These are phyloP conservation scores for Saturnispora silvae DNA, from an alignment of 805 yeast genomes.

Conservation along the genomic window DNA sequence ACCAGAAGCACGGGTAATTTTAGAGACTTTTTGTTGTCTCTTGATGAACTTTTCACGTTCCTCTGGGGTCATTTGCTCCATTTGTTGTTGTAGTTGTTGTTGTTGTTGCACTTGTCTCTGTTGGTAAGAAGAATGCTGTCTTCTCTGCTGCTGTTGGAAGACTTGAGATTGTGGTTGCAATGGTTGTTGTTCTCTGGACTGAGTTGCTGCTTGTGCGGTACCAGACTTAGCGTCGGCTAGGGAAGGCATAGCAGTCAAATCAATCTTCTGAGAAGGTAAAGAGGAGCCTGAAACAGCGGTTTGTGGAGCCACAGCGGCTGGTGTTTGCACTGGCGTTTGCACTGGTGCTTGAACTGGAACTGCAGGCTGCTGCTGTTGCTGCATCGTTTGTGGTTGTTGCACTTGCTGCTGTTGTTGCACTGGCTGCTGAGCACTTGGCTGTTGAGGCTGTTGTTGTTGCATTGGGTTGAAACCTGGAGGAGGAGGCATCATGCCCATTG, in stretches of 20 bases:
- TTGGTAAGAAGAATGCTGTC: slow-evolving; percentile 4
- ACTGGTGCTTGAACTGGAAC: slow-evolving; percentile 3
- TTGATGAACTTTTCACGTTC: slow-evolving; percentile 56
- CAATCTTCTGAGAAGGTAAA: slow-evolving; percentile 1
- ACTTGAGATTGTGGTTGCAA: slow-evolving; percentile 9
- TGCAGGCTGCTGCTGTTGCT: slow-evolving; percentile 14
- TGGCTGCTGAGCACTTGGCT: slow-evolving; percentile 12
- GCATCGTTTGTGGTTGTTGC: slow-evolving; percentile 16
- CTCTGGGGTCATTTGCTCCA: slow-evolving; percentile 49
- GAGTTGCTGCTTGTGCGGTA: slow-evolving; percentile 4
- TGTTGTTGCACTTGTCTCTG: slow-evolving; percentile 21
- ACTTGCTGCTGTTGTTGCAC: slow-evolving; percentile 15
- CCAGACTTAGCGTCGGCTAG: slow-evolving; percentile 8
- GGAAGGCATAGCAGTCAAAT: slow-evolving; percentile 19
- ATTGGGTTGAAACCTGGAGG: slow-evolving; percentile 5
- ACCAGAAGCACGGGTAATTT: slow-evolving; percentile 76
- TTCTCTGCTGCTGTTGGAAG: slow-evolving; percentile 14
- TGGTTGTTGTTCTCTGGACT: neutral
- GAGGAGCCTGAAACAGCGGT: too few relatives aligned
- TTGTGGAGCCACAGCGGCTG: slow-evolving; percentile 9
- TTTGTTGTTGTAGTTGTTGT: slow-evolving; percentile 22
- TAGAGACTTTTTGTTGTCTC: slow-evolving; percentile 65
- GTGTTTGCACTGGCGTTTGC: neutral
- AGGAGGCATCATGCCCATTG: slow-evolving; percentile 10
- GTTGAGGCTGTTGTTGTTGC: slow-evolving; percentile 9